Evolutionary conservation across 306 rosid species (phyloP), one percentile per base, ranked within the genome.

Genomic region (Boehmeria nivea): DNA sequence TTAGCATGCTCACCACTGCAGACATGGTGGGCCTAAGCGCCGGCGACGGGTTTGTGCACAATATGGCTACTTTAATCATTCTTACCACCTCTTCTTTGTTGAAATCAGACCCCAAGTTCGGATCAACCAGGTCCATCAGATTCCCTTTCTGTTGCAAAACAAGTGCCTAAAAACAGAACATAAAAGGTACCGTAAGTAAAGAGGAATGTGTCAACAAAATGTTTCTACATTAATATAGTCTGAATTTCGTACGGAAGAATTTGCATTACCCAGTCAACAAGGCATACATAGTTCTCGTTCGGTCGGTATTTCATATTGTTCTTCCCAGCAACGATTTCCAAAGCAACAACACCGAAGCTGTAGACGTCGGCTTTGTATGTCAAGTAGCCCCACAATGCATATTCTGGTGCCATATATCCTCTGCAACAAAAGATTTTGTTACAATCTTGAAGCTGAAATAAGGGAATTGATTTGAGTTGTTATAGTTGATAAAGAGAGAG

Each of bases 1-100:
- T n/a, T n/a, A n/a, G n/a, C n/a, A n/a, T n/a, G n/a, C 40, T 36
- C 11, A 36, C 40, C 40, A 36, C 40, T n/a, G n/a, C n/a, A n/a
- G n/a, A n/a, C n/a, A n/a, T n/a, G n/a, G n/a, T 34, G 23, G 90
- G 90, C 59, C 90, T 67, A 23, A 68, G 56, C 2, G 78, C 77
- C 0, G 88, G 80, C 0, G 85, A 71, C n/a, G 59, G 37, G 54
- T 73, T 56, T 0, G 83, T 73, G 72, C 95, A 83, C 9, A 75
- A 34, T 0, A 86, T 60, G 62, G 87, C 90, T 27, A 78, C 79
- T 73, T 80, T 80, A 43, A 76, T 27, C 81, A 71, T 33, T 51
- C 34, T 59, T 23, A 56, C 49, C 11, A 73, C 87, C 69, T 80
- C 82, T 18, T 55, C 71, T 69, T 65, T 67, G 43, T 82, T 66